Evolutionary conservation across 1,284 basidiomycete genomes (phyloP).

Genomic region (Mycena citricolor): DNA sequence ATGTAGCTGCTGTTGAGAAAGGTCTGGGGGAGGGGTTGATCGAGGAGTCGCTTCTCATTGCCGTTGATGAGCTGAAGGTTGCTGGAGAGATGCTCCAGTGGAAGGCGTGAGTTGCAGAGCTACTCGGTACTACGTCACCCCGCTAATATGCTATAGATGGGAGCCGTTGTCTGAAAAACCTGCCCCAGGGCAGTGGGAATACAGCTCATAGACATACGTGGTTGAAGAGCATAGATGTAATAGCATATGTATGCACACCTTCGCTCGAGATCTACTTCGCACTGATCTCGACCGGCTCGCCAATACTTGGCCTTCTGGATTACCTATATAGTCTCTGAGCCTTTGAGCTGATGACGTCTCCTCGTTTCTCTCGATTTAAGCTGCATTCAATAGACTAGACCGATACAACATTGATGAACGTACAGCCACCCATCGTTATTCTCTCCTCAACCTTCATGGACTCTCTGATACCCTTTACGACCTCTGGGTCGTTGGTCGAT

Average conservation of each 20-base stretch:
- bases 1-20: conserved; percentile 69
- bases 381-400: too few species aligned
- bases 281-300: neutral
- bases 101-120: conserved; percentile 80
- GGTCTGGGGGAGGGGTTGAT: conserved; percentile 78
- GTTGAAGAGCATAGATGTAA: too few species aligned
- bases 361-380: too few species aligned
- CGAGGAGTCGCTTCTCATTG: conserved; percentile 83
- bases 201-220: conserved; percentile 61
- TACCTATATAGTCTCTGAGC: too few species aligned
- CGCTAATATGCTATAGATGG: conserved; percentile 58
- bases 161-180: conserved; percentile 83
- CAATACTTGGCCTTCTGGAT: neutral
- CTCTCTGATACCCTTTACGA: conserved; percentile 94
- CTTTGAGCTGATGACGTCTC: too few species aligned
- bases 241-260: conserved; percentile 28
- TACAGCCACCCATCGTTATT: too few species aligned
- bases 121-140: conserved; percentile 11
- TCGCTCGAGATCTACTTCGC: conserved; percentile 1
- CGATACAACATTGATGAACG: too few species aligned
- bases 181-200: conserved; percentile 84
- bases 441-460: conserved; percentile 73
- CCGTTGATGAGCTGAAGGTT: conserved; percentile 79
- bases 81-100: conserved; percentile 88
- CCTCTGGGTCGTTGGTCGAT: conserved; percentile 94